These are phyloP conservation scores for Suillus alpinus DNA, from an alignment of 768 basidiomycete species.

Conservation along the genomic window DNA sequence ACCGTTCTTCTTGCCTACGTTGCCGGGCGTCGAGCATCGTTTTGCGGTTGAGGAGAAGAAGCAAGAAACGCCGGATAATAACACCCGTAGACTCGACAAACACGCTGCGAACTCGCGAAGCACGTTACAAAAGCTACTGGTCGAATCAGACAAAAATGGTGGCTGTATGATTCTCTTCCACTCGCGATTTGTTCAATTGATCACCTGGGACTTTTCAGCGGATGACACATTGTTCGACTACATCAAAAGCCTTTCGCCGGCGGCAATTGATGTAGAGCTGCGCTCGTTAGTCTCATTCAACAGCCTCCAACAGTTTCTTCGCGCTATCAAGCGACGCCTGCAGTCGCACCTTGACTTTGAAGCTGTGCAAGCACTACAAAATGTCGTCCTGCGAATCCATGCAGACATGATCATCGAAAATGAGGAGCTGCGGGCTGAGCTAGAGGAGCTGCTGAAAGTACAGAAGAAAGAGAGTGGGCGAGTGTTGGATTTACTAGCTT, in stretches of 20 bases:
- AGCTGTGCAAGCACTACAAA: constrained; percentile 85
- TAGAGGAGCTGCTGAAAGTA: constrained; percentile 59
- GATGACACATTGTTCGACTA: constrained; percentile 84
- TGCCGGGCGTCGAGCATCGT: constrained; percentile 82
- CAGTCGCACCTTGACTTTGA: constrained; percentile 88
- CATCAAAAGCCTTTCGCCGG: constrained; percentile 83
- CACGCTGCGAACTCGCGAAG: constrained; percentile 53
- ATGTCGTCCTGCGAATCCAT: constrained; percentile 81
- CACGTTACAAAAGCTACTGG: constrained; percentile 67
- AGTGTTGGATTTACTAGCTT: constrained; percentile 70
- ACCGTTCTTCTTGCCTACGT: constrained; percentile 94
- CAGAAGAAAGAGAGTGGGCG: constrained; percentile 79
- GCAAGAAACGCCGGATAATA: constrained; percentile 35
- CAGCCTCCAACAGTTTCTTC: constrained; percentile 65
- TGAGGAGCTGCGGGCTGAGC: constrained; percentile 52
- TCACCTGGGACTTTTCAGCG: constrained; percentile 25
- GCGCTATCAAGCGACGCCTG: constrained; percentile 70
- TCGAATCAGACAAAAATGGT: constrained; percentile 50
- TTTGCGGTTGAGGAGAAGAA: constrained; percentile 59
- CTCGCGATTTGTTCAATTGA: constrained; percentile 3
- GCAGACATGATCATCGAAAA: constrained; percentile 77
- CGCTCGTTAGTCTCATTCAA: constrained; percentile 70
- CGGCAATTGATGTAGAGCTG: constrained; percentile 87
- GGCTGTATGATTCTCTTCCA: constrained; percentile 56
- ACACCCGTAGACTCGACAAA: constrained; percentile 54